A percentile compares a stretch with the other conserved stretches of the same genome.
Evolutionary conservation across 2,329 filamentous ascomycete genomes (phyloP).

Genomic region (Aspergillus tamarii): DNA sequence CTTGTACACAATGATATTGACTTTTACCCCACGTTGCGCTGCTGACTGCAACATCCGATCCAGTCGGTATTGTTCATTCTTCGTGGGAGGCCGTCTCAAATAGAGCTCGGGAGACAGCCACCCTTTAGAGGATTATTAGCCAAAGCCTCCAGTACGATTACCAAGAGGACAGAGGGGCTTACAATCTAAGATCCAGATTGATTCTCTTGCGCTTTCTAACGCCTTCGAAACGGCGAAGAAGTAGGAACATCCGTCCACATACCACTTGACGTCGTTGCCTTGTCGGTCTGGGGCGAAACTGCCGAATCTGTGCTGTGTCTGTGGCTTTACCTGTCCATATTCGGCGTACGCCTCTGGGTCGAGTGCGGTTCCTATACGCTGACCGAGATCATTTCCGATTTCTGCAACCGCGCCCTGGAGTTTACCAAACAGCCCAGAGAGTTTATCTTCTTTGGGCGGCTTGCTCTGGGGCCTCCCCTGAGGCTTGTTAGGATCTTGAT

Average conservation of each 20-base stretch:
- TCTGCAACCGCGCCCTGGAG: constrained; percentile 57
- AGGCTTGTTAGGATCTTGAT: constrained; percentile 25
- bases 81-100: constrained; percentile 76
- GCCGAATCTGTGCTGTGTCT: constrained; percentile 55
- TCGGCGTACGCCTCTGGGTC: constrained; percentile 54
- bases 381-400: constrained; percentile 55
- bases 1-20: constrained; percentile 90
- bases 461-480: constrained; percentile 31
- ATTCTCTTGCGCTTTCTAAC: constrained; percentile 74
- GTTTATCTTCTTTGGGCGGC: constrained; percentile 38
- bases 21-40: constrained; percentile 78
- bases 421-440: constrained; percentile 58
- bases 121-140: constrained; percentile 45
- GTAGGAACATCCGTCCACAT: constrained; percentile 80
- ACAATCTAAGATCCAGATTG: constrained; percentile 84
- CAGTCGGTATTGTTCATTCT: constrained; percentile 80
- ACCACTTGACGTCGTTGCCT: constrained; percentile 81
- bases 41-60: constrained; percentile 82
- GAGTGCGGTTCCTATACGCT: constrained; percentile 50
- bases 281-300: constrained; percentile 74
- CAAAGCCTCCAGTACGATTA: neutral
- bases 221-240: constrained; percentile 84
- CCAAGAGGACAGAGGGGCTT: constrained; percentile 15
- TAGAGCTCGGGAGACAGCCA: constrained; percentile 89
- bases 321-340: constrained; percentile 41